A percentile compares a stretch with the other conserved stretches of the same genome.
These are phyloP conservation scores for Oryza glaberrima DNA, from an alignment of 176 grass and related monocot species.

Conservation along the genomic window DNA sequence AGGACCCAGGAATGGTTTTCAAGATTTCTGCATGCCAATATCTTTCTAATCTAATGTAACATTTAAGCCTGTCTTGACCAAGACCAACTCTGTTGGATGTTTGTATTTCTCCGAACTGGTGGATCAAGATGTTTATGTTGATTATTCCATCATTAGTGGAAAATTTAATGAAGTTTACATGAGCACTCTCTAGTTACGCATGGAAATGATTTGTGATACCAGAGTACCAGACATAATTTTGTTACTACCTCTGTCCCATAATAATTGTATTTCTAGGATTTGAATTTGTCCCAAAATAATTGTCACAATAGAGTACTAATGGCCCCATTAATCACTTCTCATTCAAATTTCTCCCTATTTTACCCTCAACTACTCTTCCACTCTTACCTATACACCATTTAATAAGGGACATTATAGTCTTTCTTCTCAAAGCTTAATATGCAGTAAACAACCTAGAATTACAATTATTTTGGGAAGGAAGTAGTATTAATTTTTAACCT, in stretches of 20 bases:
- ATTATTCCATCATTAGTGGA: not conserved
- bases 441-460: no score
- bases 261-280: no score
- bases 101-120: not conserved
- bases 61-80: slow-evolving; percentile 9
- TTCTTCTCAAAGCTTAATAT: no score
- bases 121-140: not conserved
- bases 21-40: not conserved
- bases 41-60: slow-evolving; percentile 14
- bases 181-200: not conserved
- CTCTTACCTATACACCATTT: no score
- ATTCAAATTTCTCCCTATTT: no score
- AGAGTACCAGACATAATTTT: not conserved
- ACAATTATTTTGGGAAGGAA: no score
- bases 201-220: not conserved
- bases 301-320: no score
- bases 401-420: no score
- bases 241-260: not conserved
- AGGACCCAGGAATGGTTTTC: not conserved
- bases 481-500: not conserved
- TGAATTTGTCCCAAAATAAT: no score
- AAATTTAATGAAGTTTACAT: not conserved
- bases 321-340: no score
- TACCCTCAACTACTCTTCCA: no score
- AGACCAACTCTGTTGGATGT: not conserved